These are phyloP conservation scores for Daldinia concentrica DNA, from an alignment of 495 filamentous ascomycete species.

Conservation along the genomic window DNA sequence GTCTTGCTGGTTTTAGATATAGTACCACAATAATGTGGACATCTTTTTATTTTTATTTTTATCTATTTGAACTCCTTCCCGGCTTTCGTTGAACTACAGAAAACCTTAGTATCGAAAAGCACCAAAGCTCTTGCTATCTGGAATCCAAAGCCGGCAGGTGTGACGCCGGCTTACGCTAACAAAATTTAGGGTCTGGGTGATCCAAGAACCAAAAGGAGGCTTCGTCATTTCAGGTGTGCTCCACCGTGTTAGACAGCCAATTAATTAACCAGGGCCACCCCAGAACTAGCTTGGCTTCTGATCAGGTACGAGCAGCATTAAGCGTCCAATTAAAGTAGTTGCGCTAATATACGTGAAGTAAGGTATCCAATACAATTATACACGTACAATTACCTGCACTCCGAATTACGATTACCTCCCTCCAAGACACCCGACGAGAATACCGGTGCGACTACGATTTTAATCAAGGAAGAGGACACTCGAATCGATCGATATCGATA, in stretches of 20 bases:
- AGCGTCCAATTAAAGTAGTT: constrained; percentile 6
- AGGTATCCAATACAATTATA: constrained; percentile 13
- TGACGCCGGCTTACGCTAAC: constrained; percentile 15
- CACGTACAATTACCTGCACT: neutral
- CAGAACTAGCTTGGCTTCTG: neutral
- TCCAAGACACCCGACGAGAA: constrained; percentile 21
- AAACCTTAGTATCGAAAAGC: constrained; percentile 1
- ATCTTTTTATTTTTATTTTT: neutral
- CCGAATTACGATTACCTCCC: constrained; percentile 14
- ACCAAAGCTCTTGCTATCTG: neutral
- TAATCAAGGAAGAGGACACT: neutral
- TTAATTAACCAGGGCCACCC: constrained; percentile 10
- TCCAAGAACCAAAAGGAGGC: constrained; percentile 29
- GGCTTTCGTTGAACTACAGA: constrained; percentile 6
- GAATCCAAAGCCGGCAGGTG: constrained; percentile 31
- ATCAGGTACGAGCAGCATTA: constrained; percentile 13
- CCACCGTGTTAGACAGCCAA: constrained; percentile 21
- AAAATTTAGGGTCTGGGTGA: constrained; percentile 17
- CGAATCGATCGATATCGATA: constrained; percentile 5
- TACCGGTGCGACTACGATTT: constrained; percentile 19
- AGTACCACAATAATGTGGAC: neutral
- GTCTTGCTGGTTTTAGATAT: neutral
- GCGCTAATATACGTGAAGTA: constrained; percentile 5
- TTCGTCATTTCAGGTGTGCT: constrained; percentile 39
- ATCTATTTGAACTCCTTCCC: neutral